Conservation (phyloP, 2,329 filamentous ascomycete genomes). For the Diaporthe nobilis region DNA sequence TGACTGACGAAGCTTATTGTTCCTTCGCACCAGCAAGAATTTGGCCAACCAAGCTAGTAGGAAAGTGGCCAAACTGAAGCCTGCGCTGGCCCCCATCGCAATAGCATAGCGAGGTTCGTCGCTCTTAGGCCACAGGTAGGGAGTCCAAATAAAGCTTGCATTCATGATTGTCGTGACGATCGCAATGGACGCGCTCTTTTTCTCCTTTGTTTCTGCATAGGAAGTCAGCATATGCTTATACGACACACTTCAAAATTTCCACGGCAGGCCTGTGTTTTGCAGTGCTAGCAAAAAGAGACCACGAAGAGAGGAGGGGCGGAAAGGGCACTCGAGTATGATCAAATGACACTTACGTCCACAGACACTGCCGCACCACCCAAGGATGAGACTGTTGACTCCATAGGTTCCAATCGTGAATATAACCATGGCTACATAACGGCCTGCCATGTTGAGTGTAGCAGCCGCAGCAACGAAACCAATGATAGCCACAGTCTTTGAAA, state of each 20-base stretch:
- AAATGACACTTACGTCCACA: slow-evolving; percentile 24
- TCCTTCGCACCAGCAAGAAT: slow-evolving; percentile 21
- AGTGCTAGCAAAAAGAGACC: background rate
- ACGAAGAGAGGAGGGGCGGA: background rate
- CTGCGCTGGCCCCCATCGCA: slow-evolving; percentile 32
- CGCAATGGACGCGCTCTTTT: slow-evolving; percentile 24
- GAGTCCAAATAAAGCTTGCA: slow-evolving; percentile 36
- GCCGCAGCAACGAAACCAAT: slow-evolving; percentile 57
- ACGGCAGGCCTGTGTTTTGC: background rate
- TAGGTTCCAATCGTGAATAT: slow-evolving; percentile 55
- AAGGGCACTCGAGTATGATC: background rate
- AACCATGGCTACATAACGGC: slow-evolving; percentile 53
- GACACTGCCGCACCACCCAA: slow-evolving; percentile 54
- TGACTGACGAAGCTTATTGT: slow-evolving; percentile 27
- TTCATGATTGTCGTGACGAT: slow-evolving; percentile 38
- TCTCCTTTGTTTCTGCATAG: slow-evolving; percentile 29
- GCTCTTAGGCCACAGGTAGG: slow-evolving; percentile 35
- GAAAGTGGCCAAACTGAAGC: slow-evolving; percentile 34
- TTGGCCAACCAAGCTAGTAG: slow-evolving; percentile 26
- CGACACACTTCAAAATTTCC: background rate
- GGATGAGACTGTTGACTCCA: slow-evolving; percentile 58
- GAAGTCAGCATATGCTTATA: background rate
- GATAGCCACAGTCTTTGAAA: slow-evolving; percentile 55
- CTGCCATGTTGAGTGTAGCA: slow-evolving; percentile 49
- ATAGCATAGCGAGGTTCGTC: slow-evolving; percentile 36